phyloP scores from a whole-genome alignment of 1,284 basidiomycete genomes.

The Pseudozyma pruni region DNA sequence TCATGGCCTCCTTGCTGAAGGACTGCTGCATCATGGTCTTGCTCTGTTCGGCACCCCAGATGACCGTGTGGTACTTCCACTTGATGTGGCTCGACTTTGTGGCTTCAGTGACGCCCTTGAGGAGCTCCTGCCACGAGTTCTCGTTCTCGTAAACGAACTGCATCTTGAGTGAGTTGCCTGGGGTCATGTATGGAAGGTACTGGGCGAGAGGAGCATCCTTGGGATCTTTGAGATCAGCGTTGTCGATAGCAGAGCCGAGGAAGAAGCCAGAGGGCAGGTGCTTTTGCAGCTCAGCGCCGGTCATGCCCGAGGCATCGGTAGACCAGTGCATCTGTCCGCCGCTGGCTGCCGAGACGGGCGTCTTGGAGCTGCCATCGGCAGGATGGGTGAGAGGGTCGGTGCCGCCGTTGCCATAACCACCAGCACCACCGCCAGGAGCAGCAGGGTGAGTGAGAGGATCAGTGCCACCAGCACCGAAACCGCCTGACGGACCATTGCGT shows the following conservation, averaged over 20 bases:
- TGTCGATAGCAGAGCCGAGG: slow-evolving; percentile 30
- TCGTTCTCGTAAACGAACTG: slow-evolving; percentile 29
- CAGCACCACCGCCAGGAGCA: slow-evolving; percentile 1
- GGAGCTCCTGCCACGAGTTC: slow-evolving; percentile 31
- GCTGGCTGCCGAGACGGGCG: slow-evolving; percentile 2
- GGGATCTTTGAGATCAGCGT: slow-evolving; percentile 38
- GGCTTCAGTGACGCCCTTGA: slow-evolving; percentile 16
- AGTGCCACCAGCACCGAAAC: not conserved
- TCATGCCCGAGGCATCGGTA: slow-evolving; percentile 39
- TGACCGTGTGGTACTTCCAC: slow-evolving; percentile 41
- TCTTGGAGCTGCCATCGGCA: not conserved
- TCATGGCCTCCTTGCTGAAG: slow-evolving; percentile 44
- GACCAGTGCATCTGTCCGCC: slow-evolving; percentile 37
- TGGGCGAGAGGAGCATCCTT: slow-evolving; percentile 8
- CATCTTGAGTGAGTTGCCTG: slow-evolving; percentile 43
- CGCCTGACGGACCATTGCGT: slow-evolving; percentile 1
- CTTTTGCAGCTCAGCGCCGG: slow-evolving; percentile 25
- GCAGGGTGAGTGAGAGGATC: slow-evolving; percentile 6
- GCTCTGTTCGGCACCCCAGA: slow-evolving; percentile 40
- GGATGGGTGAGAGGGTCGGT: slow-evolving; percentile 26
- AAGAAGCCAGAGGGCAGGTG: slow-evolving; percentile 34
- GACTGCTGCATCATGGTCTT: slow-evolving; percentile 35
- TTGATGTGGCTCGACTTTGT: slow-evolving; percentile 9
- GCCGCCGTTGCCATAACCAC: slow-evolving; percentile 15
- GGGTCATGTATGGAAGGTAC: slow-evolving; percentile 27